Conservation (phyloP, 257 asterid genomes). For the Capsicum baccatum region DNA sequence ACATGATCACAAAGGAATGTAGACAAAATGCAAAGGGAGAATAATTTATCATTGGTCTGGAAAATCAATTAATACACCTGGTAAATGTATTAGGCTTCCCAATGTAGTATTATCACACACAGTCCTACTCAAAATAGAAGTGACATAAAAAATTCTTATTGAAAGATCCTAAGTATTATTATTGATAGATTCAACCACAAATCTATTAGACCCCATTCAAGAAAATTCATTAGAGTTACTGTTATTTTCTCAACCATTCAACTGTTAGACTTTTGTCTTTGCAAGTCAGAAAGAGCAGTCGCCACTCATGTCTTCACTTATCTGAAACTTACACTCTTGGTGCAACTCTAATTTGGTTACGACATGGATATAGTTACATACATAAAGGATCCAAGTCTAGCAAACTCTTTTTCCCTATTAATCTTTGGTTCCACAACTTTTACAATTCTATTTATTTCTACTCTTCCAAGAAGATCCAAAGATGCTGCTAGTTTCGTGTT, state of each 20-base stretch:
- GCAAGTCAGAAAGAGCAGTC: neutral
- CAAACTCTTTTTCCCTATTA: neutral
- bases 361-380: neutral
- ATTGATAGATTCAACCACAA: neutral
- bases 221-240: neutral
- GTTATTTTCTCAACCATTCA: neutral
- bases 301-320: neutral
- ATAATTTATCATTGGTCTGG: neutral
- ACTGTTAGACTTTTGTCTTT: neutral
- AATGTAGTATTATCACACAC: neutral
- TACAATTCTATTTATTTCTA: neutral
- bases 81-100: neutral
- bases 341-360: neutral
- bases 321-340: neutral
- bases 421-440: neutral
- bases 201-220: neutral
- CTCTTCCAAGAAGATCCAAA: neutral
- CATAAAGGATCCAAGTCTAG: neutral
- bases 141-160: neutral
- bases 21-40: neutral
- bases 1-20: neutral
- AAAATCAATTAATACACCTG: neutral
- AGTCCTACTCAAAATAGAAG: constrained; percentile 3
- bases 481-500: neutral
- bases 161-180: neutral